Evolutionary conservation across 1,284 basidiomycete species (phyloP), one percentile per base, ranked within the genome.

Genomic region (Sanghuangporus weigelae): DNA sequence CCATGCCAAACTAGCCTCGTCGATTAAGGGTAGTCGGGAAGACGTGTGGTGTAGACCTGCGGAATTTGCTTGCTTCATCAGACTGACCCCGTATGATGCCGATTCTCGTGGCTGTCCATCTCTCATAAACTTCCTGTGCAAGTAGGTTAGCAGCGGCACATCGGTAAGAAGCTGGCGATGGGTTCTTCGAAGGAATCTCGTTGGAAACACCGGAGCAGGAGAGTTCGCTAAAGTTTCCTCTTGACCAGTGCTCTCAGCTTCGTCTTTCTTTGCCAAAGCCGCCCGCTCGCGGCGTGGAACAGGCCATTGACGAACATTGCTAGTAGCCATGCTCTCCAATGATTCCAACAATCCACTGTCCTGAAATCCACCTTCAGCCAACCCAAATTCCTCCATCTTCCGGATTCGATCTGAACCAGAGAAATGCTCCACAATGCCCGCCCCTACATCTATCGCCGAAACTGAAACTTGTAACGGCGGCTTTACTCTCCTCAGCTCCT

Each of bases 141-240:
- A 60, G 23, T 58, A 80, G n/a, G 74, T 75, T 12, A 90, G 73
- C 39, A 84, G 72, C 0, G 90, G 90, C 21, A 86, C 66, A 23
- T 78, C 79, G 14, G 77, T 77, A 3, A 92, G 75, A 19, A 92
- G 77, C 44, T 79, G 75, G 63, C 80, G 83, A 67, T 87, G 92
- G 60, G 87, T 80, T 57, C 89, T 78, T 57, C 87, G 83, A 65
- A 92, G 70, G 80, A 87, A 91, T 65, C 87, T 77, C 55, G 75
- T 76, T 21, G 80, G 78, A 65, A 80, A 77, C n/a, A 57, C 23
- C 7, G 54, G 35, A 26, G 40, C 49, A 65, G 64, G 54, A 70
- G 68, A 38, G 12, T 44, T 14, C 14, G 26, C 44, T 10, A n/a
- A 21, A 75, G 73, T 40, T 76, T 76, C 6, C 69, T 64, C 39